phyloP scores from a whole-genome alignment of 202 grass and related monocot genomes.

The Digitaria exilis region DNA sequence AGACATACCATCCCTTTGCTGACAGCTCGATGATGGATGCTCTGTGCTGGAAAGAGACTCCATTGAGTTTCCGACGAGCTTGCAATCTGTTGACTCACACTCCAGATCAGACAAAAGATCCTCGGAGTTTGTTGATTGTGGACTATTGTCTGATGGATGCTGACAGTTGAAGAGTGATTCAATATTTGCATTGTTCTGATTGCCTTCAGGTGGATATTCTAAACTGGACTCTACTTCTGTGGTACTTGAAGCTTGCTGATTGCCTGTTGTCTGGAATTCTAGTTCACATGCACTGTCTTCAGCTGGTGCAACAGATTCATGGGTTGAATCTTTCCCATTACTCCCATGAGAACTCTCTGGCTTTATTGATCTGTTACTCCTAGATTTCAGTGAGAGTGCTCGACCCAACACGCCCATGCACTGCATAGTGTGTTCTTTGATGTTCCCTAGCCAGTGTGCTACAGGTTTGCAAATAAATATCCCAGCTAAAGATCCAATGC shows the following conservation, averaged over 20 bases:
- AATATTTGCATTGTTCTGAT: neutral
- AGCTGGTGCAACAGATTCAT: neutral
- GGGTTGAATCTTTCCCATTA: neutral
- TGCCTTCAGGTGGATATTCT: neutral
- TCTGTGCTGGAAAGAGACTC: neutral
- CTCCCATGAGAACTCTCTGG: neutral
- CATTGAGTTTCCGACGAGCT: neutral
- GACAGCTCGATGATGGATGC: neutral
- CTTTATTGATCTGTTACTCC: neutral
- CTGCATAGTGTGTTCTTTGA: neutral
- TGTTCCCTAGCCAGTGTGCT: neutral
- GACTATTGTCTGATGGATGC: neutral
- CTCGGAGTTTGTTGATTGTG: neutral
- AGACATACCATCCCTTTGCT: neutral
- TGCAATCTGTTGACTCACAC: neutral
- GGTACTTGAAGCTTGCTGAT: constrained; percentile 4
- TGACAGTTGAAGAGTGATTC: neutral
- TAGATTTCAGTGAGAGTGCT: neutral
- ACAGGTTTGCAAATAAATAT: constrained; percentile 12
- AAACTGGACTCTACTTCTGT: neutral
- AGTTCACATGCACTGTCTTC: neutral
- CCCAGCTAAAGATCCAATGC: constrained; percentile 17
- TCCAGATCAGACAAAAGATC: neutral
- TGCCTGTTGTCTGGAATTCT: neutral
- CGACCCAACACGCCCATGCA: neutral